Evolutionary conservation across 139 green algal genomes (phyloP).

Genomic region (Diplosphaera chodatii): DNA sequence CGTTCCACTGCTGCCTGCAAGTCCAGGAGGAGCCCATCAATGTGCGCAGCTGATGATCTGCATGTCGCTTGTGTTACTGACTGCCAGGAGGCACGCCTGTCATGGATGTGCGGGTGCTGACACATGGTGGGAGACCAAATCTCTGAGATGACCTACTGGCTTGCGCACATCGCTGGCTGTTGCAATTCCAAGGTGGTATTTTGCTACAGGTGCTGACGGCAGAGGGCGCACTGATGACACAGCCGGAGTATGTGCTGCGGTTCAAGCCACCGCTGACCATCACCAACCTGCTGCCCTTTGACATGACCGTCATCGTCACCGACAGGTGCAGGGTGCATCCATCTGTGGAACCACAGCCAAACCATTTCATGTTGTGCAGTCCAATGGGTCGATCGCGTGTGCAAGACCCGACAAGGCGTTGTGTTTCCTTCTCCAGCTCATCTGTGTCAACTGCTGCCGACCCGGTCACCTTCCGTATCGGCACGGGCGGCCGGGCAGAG

Average conservation of each 20-base stretch:
- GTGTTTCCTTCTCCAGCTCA: neutral
- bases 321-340: too few species aligned
- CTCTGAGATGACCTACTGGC: neutral
- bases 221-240: neutral
- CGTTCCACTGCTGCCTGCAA: slow-evolving; percentile 43
- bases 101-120: too few species aligned
- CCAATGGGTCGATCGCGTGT: too few species aligned
- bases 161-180: too few species aligned
- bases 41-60: slow-evolving; percentile 8
- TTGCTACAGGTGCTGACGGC: slow-evolving; percentile 1
- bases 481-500: slow-evolving; percentile 8
- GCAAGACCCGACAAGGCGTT: too few species aligned
- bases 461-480: slow-evolving; percentile 10
- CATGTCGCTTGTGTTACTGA: too few species aligned
- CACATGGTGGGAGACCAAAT: too few species aligned
- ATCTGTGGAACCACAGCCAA: too few species aligned
- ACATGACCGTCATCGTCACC: slow-evolving; percentile 19
- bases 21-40: slow-evolving; percentile 36
- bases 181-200: too few species aligned
- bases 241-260: slow-evolving; percentile 24
- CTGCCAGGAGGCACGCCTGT: too few species aligned
- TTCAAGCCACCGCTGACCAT: slow-evolving; percentile 40
- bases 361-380: too few species aligned
- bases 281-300: slow-evolving; percentile 38
- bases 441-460: neutral